Percentiles rank a stretch among this genome's conserved stretches.
These are phyloP conservation scores for Starmerella bombicola DNA, from an alignment of 805 yeast species.

Conservation along the genomic window DNA sequence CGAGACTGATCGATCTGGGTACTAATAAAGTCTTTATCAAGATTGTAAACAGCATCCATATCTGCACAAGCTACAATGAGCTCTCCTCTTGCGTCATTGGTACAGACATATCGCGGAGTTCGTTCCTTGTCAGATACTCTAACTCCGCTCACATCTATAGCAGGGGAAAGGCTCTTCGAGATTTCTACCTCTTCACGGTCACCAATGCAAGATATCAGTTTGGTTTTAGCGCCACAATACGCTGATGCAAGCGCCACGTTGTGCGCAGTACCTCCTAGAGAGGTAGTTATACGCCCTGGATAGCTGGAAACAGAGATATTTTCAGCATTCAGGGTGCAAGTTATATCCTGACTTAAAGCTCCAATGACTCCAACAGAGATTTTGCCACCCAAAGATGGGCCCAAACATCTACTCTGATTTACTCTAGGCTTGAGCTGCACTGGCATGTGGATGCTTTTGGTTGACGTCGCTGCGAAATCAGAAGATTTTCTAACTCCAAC, in stretches of 20 bases:
- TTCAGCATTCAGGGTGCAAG: slow-evolving; percentile 36
- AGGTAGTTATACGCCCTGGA: slow-evolving; percentile 46
- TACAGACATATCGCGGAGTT: slow-evolving; percentile 66
- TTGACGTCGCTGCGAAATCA: neutral
- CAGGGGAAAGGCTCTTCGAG: slow-evolving; percentile 20
- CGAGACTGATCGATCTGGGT: slow-evolving; percentile 31
- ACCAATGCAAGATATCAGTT: slow-evolving; percentile 18
- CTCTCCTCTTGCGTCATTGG: slow-evolving; percentile 50
- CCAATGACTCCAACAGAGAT: slow-evolving; percentile 45
- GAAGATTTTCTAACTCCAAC: neutral
- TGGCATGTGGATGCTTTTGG: slow-evolving; percentile 6
- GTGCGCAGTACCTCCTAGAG: slow-evolving; percentile 77
- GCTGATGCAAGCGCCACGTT: slow-evolving; percentile 60
- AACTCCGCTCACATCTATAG: slow-evolving; percentile 33
- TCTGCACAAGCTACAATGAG: slow-evolving; percentile 71
- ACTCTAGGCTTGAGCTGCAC: slow-evolving; percentile 9
- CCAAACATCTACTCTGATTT: slow-evolving; percentile 1
- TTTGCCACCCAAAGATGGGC: slow-evolving; percentile 1
- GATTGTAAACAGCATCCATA: slow-evolving; percentile 54
- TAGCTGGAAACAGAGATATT: slow-evolving; percentile 43
- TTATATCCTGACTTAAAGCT: slow-evolving; percentile 62
- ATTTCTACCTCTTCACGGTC: slow-evolving; percentile 23
- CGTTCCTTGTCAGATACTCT: slow-evolving; percentile 22
- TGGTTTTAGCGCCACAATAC: slow-evolving; percentile 23
- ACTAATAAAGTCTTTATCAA: slow-evolving; percentile 35